A percentile compares a stretch with the other conserved stretches of the same genome.
Evolutionary conservation across 768 basidiomycete genomes (phyloP).

Genomic region (Russula olivacea): DNA sequence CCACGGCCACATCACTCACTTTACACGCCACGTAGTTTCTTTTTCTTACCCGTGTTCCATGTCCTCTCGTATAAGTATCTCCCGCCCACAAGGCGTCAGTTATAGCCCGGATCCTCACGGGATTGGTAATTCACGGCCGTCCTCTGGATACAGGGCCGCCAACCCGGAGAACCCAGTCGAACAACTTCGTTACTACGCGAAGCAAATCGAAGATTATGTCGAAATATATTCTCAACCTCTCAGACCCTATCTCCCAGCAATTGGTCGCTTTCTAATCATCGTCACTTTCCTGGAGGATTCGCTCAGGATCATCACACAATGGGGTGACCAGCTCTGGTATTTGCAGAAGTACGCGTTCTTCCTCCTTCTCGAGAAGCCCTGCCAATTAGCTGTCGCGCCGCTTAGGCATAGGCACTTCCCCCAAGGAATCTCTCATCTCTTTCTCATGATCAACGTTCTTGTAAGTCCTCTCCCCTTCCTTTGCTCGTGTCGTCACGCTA

Average conservation of each 20-base stretch:
- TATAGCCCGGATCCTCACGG: constrained; percentile 75
- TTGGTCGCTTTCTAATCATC: constrained; percentile 95
- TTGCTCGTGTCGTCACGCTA: neutral
- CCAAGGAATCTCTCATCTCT: constrained; percentile 91
- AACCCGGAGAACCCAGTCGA: constrained; percentile 79
- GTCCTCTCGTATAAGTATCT: constrained; percentile 80
- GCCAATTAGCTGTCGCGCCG: neutral
- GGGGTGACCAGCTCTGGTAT: constrained; percentile 98
- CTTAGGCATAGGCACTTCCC: constrained; percentile 89
- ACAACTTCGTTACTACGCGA: constrained; percentile 63
- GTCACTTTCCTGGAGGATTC: constrained; percentile 99
- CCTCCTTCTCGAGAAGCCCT: constrained; percentile 16
- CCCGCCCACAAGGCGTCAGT: constrained; percentile 50
- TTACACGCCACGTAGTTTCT: constrained; percentile 3
- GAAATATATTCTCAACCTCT: constrained; percentile 92
- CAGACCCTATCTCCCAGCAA: constrained; percentile 87
- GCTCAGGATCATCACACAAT: constrained; percentile 86
- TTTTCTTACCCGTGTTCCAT: constrained; percentile 34
- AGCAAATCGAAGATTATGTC: constrained; percentile 83
- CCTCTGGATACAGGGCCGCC: constrained; percentile 69
- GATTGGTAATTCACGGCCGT: constrained; percentile 63
- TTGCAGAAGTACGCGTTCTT: constrained; percentile 71
- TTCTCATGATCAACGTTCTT: constrained; percentile 85
- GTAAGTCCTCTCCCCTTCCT: constrained; percentile 47
- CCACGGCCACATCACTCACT: neutral